These are phyloP conservation scores for Rhodotorula taiwanensis DNA, from an alignment of 768 basidiomycete genomes.

Conservation along the genomic window DNA sequence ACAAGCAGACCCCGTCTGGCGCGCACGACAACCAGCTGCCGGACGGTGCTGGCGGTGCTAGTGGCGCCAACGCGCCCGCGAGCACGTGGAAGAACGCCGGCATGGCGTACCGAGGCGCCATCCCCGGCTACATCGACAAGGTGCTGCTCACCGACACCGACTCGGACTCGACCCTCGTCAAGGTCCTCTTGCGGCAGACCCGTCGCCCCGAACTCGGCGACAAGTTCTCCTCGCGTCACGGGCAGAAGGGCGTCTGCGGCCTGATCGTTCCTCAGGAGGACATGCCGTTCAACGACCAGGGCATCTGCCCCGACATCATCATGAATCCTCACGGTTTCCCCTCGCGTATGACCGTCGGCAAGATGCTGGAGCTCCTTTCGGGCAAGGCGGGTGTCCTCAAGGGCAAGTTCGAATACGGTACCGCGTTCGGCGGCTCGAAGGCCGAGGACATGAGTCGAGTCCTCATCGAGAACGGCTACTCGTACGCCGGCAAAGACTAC, in stretches of 20 bases:
- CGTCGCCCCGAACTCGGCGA: conserved; percentile 93
- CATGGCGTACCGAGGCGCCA: conserved; percentile 86
- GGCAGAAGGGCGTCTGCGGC: conserved; percentile 98
- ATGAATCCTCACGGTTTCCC: conserved; percentile 99
- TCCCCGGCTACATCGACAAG: conserved; percentile 92
- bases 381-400: conserved; percentile 92
- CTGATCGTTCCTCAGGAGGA: conserved; percentile 98
- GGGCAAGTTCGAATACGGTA: conserved; percentile 86
- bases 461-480: conserved; percentile 88
- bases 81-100: conserved; percentile 87
- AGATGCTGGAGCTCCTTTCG: conserved; percentile 96
- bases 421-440: conserved; percentile 97
- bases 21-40: conserved; percentile 59
- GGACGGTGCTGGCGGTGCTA: conserved; percentile 6
- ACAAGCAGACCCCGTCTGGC: conserved; percentile 92
- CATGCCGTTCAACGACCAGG: conserved; percentile 98
- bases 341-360: conserved; percentile 89
- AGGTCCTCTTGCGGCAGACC: conserved; percentile 94
- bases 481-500: conserved; percentile 98
- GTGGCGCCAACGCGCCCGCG: conserved; percentile 52
- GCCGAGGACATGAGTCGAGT: conserved; percentile 98
- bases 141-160: conserved; percentile 96
- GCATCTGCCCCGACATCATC: conserved; percentile 82
- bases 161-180: conserved; percentile 83
- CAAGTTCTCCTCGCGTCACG: conserved; percentile 96